These are phyloP conservation scores for Hypoxylon sp. DNA, from an alignment of 2,329 filamentous ascomycete species.

Conservation along the genomic window DNA sequence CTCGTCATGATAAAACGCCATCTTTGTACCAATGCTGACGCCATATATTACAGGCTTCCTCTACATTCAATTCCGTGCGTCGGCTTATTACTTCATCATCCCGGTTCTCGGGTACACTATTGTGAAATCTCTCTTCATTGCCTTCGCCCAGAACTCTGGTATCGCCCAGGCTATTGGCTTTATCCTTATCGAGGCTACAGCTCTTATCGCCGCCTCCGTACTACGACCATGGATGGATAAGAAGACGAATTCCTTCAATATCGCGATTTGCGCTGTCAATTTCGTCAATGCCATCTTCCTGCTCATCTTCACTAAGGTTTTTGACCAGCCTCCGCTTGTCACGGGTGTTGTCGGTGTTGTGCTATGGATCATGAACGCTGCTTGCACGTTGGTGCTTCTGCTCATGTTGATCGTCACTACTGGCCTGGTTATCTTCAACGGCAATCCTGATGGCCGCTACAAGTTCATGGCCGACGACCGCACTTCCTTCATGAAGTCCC, in stretches of 20 bases:
- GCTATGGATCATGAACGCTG: slow-evolving; percentile 89
- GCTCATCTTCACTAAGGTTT: slow-evolving; percentile 88
- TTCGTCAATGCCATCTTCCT: slow-evolving; percentile 93
- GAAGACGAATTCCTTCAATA: slow-evolving; percentile 97
- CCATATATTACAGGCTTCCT: slow-evolving; percentile 76
- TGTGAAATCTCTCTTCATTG: slow-evolving; percentile 92
- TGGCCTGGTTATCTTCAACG: slow-evolving; percentile 81
- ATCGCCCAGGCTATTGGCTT: slow-evolving; percentile 85
- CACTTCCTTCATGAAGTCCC: slow-evolving; percentile 97
- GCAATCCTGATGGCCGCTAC: slow-evolving; percentile 95
- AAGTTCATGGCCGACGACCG: slow-evolving; percentile 97
- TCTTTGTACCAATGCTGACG: slow-evolving; percentile 22
- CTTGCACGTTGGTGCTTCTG: slow-evolving; percentile 84
- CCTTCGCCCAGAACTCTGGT: slow-evolving; percentile 79
- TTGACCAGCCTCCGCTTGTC: slow-evolving; percentile 85
- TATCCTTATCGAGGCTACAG: slow-evolving; percentile 83
- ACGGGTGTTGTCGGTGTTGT: slow-evolving; percentile 90
- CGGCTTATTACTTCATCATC: slow-evolving; percentile 94
- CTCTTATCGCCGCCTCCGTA: slow-evolving; percentile 83
- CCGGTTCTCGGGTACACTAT: slow-evolving; percentile 83
- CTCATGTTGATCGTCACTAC: slow-evolving; percentile 86
- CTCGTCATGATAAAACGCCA: not conserved
- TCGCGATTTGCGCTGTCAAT: slow-evolving; percentile 89
- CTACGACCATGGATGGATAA: slow-evolving; percentile 98
- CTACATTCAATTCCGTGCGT: slow-evolving; percentile 96